These are phyloP conservation scores for Fusarium sp. DNA, from an alignment of 2,329 filamentous ascomycete species.

Conservation along the genomic window DNA sequence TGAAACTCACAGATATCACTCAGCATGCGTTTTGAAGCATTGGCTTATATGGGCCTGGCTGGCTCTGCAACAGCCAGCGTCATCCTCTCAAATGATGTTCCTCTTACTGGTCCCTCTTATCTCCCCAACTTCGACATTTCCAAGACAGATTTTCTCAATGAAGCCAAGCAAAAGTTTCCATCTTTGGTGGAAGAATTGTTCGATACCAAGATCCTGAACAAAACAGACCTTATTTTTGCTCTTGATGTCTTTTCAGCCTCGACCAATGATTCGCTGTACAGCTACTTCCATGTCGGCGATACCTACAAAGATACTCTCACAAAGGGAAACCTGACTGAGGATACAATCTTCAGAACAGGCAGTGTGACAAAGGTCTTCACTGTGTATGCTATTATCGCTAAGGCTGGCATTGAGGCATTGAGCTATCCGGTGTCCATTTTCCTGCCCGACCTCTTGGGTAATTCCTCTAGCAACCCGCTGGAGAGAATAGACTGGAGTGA, in stretches of 20 bases:
- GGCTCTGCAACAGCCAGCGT: constrained; percentile 1
- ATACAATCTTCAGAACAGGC: constrained; percentile 15
- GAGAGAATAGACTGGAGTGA: constrained; percentile 29
- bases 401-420: constrained; percentile 28
- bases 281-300: constrained; percentile 31
- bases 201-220: neutral
- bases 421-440: constrained; percentile 27
- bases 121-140: constrained; percentile 32
- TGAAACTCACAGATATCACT: neutral
- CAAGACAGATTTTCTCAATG: neutral
- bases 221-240: constrained; percentile 28
- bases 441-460: constrained; percentile 28
- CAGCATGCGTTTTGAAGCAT: neutral
- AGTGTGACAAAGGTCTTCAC: constrained; percentile 34
- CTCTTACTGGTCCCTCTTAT: constrained; percentile 37
- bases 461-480: neutral
- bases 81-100: constrained; percentile 22
- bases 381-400: constrained; percentile 20
- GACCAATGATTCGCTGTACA: constrained; percentile 39
- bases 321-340: constrained; percentile 18
- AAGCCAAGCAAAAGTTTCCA: constrained; percentile 24
- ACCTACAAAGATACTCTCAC: constrained; percentile 25
- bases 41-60: neutral
- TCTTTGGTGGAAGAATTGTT: constrained; percentile 17
- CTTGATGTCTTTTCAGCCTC: constrained; percentile 41